Evolutionary conservation across 169 alveolate species (phyloP).

Genomic region (Fabrea salina): DNA sequence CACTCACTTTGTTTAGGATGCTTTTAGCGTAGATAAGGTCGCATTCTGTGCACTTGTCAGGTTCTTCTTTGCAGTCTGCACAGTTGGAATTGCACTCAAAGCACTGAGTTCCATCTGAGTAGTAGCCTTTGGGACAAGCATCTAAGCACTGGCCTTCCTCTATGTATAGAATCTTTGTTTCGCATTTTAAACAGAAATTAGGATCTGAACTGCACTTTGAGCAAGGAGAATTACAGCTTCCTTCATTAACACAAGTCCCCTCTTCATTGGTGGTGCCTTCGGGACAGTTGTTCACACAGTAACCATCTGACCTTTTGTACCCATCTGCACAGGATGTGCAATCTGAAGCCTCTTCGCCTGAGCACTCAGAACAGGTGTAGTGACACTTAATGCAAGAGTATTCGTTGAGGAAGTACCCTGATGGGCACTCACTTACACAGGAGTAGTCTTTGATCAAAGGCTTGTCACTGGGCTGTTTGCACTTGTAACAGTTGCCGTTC

Average conservation of each 20-base stretch:
- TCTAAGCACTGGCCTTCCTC: not conserved
- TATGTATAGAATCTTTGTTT: not conserved
- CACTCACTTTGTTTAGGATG: not conserved
- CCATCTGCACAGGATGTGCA: slow-evolving; percentile 24
- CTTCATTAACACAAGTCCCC: not conserved
- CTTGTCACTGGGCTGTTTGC: not conserved
- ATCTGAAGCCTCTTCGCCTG: not conserved
- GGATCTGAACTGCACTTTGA: not conserved
- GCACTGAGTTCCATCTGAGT: not conserved
- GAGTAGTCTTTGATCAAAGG: not conserved
- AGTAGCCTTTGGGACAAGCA: slow-evolving; percentile 10
- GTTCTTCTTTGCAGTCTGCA: not conserved
- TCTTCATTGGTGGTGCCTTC: not conserved
- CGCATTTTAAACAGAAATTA: not conserved
- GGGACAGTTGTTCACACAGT: not conserved
- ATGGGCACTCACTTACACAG: not conserved
- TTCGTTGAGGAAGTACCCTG: not conserved
- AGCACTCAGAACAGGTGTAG: not conserved
- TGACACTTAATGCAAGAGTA: slow-evolving; percentile 16
- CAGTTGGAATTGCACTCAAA: not conserved
- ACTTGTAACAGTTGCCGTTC: not conserved
- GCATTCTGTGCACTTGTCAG: not conserved
- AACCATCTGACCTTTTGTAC: not conserved
- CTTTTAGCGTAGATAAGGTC: not conserved
- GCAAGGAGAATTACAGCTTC: not conserved